phyloP scores from a whole-genome alignment of 805 yeast genomes.

The Schwanniomyces sp. region DNA sequence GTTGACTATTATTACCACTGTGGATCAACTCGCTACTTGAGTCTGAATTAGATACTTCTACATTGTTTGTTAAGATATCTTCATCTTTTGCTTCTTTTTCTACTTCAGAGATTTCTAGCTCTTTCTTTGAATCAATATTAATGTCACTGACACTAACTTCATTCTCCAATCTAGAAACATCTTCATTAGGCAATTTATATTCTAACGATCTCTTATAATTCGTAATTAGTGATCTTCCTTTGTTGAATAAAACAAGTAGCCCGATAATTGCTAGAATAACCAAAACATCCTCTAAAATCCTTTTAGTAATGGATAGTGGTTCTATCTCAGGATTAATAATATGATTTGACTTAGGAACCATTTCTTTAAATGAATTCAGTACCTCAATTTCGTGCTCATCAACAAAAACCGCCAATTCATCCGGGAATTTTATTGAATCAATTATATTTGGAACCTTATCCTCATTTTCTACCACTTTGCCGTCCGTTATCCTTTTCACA shows the following conservation, averaged over 20 bases:
- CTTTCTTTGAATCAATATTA: conserved; percentile 18
- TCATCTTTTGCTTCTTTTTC: conserved; percentile 1
- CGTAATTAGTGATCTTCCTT: conserved; percentile 21
- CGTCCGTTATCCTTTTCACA: conserved; percentile 26
- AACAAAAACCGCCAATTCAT: conserved; percentile 5
- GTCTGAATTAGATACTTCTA: conserved; percentile 7
- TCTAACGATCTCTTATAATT: conserved; percentile 10
- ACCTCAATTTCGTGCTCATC: conserved; percentile 10
- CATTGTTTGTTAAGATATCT: not conserved
- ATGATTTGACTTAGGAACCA: not conserved
- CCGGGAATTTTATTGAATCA: conserved; percentile 36
- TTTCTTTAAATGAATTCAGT: conserved; percentile 6
- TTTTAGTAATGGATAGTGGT: conserved; percentile 16
- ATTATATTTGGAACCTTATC: conserved; percentile 26
- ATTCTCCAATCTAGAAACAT: conserved; percentile 2
- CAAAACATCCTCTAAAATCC: conserved; percentile 51
- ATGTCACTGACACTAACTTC: conserved; percentile 13
- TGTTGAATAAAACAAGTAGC: conserved; percentile 36
- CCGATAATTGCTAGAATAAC: conserved; percentile 40
- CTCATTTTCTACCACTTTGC: conserved; percentile 5
- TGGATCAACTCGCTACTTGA: not conserved
- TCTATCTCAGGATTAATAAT: not conserved
- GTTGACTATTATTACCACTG: not conserved
- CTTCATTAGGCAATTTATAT: not conserved
- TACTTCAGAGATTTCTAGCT: not conserved